Conservation (phyloP, 148 eudicot genomes). For the Cornus kousa region DNA sequence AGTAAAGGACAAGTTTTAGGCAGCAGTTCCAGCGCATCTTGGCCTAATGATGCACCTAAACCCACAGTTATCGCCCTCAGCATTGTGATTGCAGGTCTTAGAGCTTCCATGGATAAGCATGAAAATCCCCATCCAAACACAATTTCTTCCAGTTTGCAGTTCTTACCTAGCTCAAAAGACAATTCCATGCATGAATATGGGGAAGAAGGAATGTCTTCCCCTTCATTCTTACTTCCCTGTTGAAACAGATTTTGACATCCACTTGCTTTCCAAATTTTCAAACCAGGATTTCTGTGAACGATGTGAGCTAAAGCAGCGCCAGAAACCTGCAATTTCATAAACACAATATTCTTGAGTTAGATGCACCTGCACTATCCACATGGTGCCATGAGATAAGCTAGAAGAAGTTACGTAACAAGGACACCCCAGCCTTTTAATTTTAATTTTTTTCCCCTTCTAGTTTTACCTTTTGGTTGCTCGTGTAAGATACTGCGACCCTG, state of each 20-base stretch:
- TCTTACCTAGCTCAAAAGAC: slow-evolving; percentile 42
- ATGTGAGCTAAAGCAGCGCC: slow-evolving; percentile 52
- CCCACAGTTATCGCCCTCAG: slow-evolving; percentile 62
- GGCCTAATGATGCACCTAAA: slow-evolving; percentile 77
- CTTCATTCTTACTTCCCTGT: slow-evolving; percentile 20
- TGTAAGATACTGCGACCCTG: no score
- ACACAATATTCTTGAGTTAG: slow-evolving; percentile 6
- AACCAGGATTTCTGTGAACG: slow-evolving; percentile 46
- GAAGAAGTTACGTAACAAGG: neutral
- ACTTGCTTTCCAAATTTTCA: slow-evolving; percentile 56
- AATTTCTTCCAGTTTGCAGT: slow-evolving; percentile 64
- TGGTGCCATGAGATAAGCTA: neutral
- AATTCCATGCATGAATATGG: slow-evolving; percentile 29
- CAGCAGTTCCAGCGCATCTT: slow-evolving; percentile 57
- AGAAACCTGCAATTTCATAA: slow-evolving; percentile 57
- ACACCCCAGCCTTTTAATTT: no score
- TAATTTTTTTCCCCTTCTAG: no score
- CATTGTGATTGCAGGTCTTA: slow-evolving; percentile 49
- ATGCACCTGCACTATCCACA: slow-evolving; percentile 9
- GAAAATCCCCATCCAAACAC: slow-evolving; percentile 91
- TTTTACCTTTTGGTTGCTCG: no score
- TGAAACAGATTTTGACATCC: slow-evolving; percentile 55
- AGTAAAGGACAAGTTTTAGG: slow-evolving; percentile 56
- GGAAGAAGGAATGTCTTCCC: slow-evolving; percentile 14
- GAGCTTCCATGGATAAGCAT: slow-evolving; percentile 37